Evolutionary conservation across 176 grass and related monocot genomes (phyloP), one percentile per base, ranked within the genome.

Genomic region (Zoysia japonica): DNA sequence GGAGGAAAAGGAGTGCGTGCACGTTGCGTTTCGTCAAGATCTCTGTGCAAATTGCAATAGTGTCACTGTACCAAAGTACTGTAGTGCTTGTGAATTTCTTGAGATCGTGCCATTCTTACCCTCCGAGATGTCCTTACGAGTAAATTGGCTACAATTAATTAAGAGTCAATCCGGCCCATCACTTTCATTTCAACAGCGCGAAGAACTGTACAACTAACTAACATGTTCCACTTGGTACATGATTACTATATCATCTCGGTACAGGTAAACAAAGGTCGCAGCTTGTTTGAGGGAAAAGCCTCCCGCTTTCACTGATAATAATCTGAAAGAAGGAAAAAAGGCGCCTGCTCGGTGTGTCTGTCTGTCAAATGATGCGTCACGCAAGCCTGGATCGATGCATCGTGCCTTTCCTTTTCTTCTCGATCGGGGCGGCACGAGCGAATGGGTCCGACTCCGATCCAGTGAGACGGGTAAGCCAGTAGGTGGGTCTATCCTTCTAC

Each of bases 261-360:
- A 71, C 14, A 38, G 7, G 17, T 49, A 61, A 17, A 57, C 55
- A 84, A 85, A 84, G 57, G 70, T 71, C 1, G 65, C 87, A 71
- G 42, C 77, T 88, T 89, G 65, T 76, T 85, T 66, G 5, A 71
- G 47, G 49, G 71, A 51, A 68, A 83, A 80, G 51, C 48, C 42
- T 43, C 9, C 64, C 41, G 10, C 41, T 68, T 79, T 85, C 48
- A 60, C 74, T 38, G 71, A 85, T 71, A 76, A 60, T 61, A 76
- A 60, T 61, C 35, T 67, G n/a, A 77, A 57, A 70, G 41, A 60
- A 17, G 80, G 16, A 5, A 51, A 68, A 79, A 49, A 41, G 28
- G 15, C 47, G 55, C 11, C 16, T 6, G 28, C 35, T n/a, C 8
- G 28, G 80, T 76, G 28, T 28, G 28, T 28, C 28, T 28, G 28